Base-by-base conservation (phyloP, 106 monocot genomes). In the Allium sativum region DNA sequence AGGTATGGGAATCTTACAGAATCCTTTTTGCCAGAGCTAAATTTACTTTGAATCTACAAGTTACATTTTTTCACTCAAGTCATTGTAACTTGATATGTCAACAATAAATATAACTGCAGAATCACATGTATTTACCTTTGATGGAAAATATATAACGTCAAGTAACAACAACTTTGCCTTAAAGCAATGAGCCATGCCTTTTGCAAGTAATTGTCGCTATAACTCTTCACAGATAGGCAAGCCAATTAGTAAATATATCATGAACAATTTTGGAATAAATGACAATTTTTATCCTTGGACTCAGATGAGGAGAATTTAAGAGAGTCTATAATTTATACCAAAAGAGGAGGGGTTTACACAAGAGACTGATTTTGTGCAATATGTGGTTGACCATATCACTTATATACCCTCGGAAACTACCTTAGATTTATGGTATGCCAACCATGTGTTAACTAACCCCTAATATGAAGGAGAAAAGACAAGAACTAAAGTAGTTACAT, bases 181-280 rank as follows among this genome's bases (percentile, higher is more conserved):
- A 71, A 89, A 89, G 47, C 77, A 74, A 58, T 85, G 71, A 9
- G 89, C 84, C 59, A 89, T 62, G 61, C 84, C 84, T 70, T 74
- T 87, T 18, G 87, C 87, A 72, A 87, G 87, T 83, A 87, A 77
- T 61, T 87, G 87, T 61, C 79, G 82, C 47, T 80, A 87, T 74
- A 80, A 69, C 62, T 87, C 87, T 87, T 70, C 50, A 70, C 44
- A 62, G 14, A 42, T 40, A 17, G 42, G 31, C 13, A 71, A 12
- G 4, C 10, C 45, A 40, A 57, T 73, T 78, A 78, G 53, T 57
- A 12, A 50, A 14, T 48, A 21, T 10, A 21, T 17, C 7, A 14
- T 31, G 20, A 44, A 51, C 31, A 31, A 31, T 31, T 31, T 31
- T 31, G 31, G 1, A 5, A 31, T 31, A 31, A 31, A 31, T 31